Percentiles rank a stretch among this genome's conserved stretches.
Conservation (phyloP, 2,329 filamentous ascomycete genomes). For the Juglanconis juglandina region DNA sequence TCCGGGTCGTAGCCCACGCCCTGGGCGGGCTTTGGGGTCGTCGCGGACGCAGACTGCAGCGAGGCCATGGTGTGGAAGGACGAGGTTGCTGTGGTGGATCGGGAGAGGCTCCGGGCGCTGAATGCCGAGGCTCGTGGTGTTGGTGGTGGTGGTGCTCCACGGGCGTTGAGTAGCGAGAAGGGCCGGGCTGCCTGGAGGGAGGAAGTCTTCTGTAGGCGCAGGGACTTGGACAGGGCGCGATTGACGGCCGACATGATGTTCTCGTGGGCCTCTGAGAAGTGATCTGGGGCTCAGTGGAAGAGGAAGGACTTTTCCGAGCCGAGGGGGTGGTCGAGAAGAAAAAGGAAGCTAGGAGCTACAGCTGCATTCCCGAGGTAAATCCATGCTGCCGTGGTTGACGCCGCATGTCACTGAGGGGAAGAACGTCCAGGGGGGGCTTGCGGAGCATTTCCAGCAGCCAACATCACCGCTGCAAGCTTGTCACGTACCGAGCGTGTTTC, state of each 20-base stretch:
- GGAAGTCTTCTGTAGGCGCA: constrained; percentile 43
- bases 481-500: too few relatives aligned
- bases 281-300: background rate
- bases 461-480: too few relatives aligned
- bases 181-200: constrained; percentile 32
- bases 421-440: background rate
- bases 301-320: background rate
- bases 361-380: constrained; percentile 3
- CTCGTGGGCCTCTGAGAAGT: background rate
- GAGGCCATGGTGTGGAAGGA: constrained; percentile 50
- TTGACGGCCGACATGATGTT: constrained; percentile 32
- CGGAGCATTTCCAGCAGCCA: background rate
- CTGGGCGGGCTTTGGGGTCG: constrained; percentile 42
- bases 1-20: constrained; percentile 77
- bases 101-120: constrained; percentile 27
- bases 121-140: constrained; percentile 12
- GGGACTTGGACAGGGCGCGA: constrained; percentile 52
- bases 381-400: background rate
- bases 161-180: constrained; percentile 30
- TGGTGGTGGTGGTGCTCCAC: constrained; percentile 8
- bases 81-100: constrained; percentile 28
- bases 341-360: background rate
- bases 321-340: background rate
- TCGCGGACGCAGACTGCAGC: constrained; percentile 46
- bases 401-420: background rate